These are phyloP conservation scores for Wickerhamomyces bisporus DNA, from an alignment of 805 yeast species.

Conservation along the genomic window DNA sequence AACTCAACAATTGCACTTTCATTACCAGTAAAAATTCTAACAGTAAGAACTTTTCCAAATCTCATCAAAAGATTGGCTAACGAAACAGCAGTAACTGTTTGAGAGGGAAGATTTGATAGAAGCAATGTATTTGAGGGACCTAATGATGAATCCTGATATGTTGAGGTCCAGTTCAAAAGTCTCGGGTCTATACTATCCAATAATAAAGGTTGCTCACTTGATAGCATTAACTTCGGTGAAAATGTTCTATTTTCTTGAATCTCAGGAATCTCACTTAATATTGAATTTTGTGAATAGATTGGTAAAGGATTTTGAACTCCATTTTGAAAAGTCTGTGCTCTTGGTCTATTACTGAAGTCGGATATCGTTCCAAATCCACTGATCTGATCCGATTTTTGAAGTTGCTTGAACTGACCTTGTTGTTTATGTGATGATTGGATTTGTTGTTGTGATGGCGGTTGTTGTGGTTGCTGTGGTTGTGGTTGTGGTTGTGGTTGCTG, in stretches of 20 bases:
- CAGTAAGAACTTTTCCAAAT: slow-evolving; percentile 58
- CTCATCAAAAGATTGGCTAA: slow-evolving; percentile 54
- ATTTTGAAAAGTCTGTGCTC: slow-evolving; percentile 37
- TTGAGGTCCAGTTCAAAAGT: slow-evolving; percentile 58
- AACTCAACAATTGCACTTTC: slow-evolving; percentile 68
- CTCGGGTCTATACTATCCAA: slow-evolving; percentile 59
- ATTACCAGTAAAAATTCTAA: slow-evolving; percentile 49
- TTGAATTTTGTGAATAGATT: slow-evolving; percentile 20
- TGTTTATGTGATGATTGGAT: slow-evolving; percentile 10
- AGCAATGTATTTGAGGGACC: slow-evolving; percentile 76
- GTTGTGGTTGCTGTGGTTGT: slow-evolving; percentile 6
- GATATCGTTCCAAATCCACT: slow-evolving; percentile 1
- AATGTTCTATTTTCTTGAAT: slow-evolving; percentile 1
- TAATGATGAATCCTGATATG: slow-evolving; percentile 62
- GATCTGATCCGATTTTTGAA: slow-evolving; percentile 5
- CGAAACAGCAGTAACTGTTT: slow-evolving; percentile 44
- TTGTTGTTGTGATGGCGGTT: slow-evolving; percentile 8
- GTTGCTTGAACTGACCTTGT: slow-evolving; percentile 12
- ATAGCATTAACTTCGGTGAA: slow-evolving; percentile 6
- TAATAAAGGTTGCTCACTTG: slow-evolving; percentile 26
- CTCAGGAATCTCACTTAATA: slow-evolving; percentile 12
- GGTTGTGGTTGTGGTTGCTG: slow-evolving; percentile 10
- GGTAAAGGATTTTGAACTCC: slow-evolving; percentile 24
- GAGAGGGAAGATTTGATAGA: slow-evolving; percentile 73
- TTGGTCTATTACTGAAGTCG: slow-evolving; percentile 26